Evolutionary conservation across 2,329 filamentous ascomycete species (phyloP).

Genomic region (Pseudogymnoascus sp.): DNA sequence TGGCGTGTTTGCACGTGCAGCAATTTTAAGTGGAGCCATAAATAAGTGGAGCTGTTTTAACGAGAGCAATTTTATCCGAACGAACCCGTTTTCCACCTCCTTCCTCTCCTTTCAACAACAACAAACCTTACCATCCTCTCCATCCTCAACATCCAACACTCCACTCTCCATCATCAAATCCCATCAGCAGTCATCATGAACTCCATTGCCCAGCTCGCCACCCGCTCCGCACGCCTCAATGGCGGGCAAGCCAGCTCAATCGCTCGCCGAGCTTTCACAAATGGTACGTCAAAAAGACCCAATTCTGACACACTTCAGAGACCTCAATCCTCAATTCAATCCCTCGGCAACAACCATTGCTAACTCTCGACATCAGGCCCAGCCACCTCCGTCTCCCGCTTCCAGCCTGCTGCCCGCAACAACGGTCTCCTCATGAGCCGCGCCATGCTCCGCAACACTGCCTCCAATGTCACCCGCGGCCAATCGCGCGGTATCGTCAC

Average conservation of each 20-base stretch:
- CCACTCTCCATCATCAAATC: conserved; percentile 15
- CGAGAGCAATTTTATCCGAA: conserved; percentile 8
- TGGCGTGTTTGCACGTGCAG: conserved; percentile 7
- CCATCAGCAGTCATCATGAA: conserved; percentile 22
- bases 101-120: conserved; percentile 9
- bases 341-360: conserved; percentile 1
- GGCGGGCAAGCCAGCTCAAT: conserved; percentile 20
- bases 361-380: conserved; percentile 17
- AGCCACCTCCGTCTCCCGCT: conserved; percentile 20
- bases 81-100: conserved; percentile 8
- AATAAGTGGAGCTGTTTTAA: conserved; percentile 6
- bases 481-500: conserved; percentile 21
- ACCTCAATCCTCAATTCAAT: conserved; percentile 3
- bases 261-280: conserved; percentile 21
- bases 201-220: conserved; percentile 18
- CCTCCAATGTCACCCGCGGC: conserved; percentile 17
- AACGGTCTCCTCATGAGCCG: conserved; percentile 20
- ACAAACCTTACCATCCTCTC: neutral
- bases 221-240: conserved; percentile 18
- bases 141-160: conserved; percentile 9
- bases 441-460: conserved; percentile 18
- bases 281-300: conserved; percentile 18
- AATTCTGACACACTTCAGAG: neutral
- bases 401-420: conserved; percentile 16
- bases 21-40: conserved; percentile 5